phyloP scores from a whole-genome alignment of 208 protist species.

The Leishmania aethiopica region DNA sequence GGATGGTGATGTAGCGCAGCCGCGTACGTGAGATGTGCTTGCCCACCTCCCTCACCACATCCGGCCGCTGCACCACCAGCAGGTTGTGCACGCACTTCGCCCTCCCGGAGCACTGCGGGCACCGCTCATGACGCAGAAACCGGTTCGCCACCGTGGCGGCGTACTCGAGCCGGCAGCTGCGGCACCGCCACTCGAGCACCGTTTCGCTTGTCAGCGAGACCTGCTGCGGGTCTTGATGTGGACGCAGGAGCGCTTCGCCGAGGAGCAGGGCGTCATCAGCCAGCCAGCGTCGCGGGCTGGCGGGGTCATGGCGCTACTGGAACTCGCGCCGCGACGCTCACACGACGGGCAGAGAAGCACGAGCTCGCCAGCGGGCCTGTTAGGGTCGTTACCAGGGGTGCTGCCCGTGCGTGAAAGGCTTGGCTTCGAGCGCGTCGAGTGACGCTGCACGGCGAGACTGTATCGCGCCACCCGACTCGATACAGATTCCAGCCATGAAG shows the following conservation, averaged over 20 bases:
- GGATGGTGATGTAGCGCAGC: conserved; percentile 57
- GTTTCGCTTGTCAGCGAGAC: conserved; percentile 55
- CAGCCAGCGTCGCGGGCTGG: conserved; percentile 31
- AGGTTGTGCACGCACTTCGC: conserved; percentile 53
- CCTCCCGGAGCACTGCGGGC: conserved; percentile 70
- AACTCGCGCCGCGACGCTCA: conserved; percentile 41
- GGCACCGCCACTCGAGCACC: conserved; percentile 65
- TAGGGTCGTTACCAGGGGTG: not conserved
- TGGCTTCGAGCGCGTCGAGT: not conserved
- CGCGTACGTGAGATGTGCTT: conserved; percentile 43
- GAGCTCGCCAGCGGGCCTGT: not conserved
- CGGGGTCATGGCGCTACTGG: not conserved
- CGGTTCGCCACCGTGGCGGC: conserved; percentile 55
- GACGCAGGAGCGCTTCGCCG: conserved; percentile 52
- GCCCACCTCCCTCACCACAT: conserved; percentile 72
- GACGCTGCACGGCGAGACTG: conserved; percentile 11
- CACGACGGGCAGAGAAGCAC: conserved; percentile 64
- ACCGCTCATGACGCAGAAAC: conserved; percentile 58
- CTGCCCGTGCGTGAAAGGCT: not conserved
- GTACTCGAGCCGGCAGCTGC: conserved; percentile 61
- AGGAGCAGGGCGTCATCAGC: conserved; percentile 56
- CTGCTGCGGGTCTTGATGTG: conserved; percentile 51
- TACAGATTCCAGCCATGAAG: conserved; percentile 65
- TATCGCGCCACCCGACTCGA: conserved; percentile 52
- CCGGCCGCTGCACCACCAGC: conserved; percentile 69